Evolutionary conservation across 306 rosid species (phyloP).

Genomic region (Castanea sativa): DNA sequence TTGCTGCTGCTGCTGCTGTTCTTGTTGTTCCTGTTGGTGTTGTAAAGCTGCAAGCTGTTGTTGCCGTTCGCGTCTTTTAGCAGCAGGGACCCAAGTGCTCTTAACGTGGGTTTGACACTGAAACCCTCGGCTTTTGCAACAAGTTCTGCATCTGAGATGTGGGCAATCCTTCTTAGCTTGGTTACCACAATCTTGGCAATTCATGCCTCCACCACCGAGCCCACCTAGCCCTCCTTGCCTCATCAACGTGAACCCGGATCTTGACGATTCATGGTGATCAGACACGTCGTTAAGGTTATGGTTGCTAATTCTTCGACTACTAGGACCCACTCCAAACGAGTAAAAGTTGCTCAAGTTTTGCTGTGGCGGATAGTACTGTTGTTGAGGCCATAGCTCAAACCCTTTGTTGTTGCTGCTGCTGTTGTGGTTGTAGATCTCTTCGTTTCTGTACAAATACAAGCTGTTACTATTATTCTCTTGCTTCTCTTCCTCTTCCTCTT

Average conservation of each 20-base stretch:
- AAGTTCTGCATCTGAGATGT: conserved; percentile 83
- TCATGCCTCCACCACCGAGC: conserved; percentile 42
- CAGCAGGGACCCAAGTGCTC: conserved; percentile 99
- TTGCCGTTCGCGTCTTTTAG: conserved; percentile 88
- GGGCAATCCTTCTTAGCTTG: conserved; percentile 92
- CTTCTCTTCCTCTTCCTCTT: conserved; percentile 28
- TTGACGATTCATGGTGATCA: conserved; percentile 40
- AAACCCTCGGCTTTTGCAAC: conserved; percentile 96
- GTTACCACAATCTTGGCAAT: conserved; percentile 95
- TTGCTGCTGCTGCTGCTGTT: conserved; percentile 31
- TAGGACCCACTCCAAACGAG: conserved; percentile 78
- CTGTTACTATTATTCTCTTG: conserved; percentile 6
- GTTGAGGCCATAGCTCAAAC: conserved; percentile 82
- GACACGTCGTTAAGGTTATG: conserved; percentile 40
- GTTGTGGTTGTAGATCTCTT: conserved; percentile 67
- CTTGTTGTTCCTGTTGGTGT: conserved; percentile 23
- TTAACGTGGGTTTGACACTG: conserved; percentile 89
- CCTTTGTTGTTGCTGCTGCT: conserved; percentile 29
- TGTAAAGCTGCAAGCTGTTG: conserved; percentile 59
- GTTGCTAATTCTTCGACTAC: conserved; percentile 28
- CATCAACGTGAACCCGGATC: conserved; percentile 67
- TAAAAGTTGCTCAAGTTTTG: conserved; percentile 45
- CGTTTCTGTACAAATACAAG: conserved; percentile 52
- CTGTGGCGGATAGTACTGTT: conserved; percentile 37
- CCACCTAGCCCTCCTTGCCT: conserved; percentile 45